These are phyloP conservation scores for Diutina pseudorugosa DNA, from an alignment of 1,139 yeast genomes.

Conservation along the genomic window DNA sequence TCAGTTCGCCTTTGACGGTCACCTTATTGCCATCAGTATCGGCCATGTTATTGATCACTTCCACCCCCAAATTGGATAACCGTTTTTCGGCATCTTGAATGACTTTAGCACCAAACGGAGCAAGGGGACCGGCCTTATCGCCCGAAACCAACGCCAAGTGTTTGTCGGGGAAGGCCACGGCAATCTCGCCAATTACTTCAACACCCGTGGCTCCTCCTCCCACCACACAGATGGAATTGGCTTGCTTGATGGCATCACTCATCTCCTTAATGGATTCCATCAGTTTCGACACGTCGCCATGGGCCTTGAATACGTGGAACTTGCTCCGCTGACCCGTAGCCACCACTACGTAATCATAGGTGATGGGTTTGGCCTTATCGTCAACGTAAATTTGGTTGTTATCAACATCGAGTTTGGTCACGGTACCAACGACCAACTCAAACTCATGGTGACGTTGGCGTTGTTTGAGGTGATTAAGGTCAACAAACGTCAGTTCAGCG, in stretches of 20 bases:
- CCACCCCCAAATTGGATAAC: conserved; percentile 15
- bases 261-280: conserved; percentile 4
- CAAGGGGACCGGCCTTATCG: conserved; percentile 13
- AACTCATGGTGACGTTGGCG: conserved; percentile 11
- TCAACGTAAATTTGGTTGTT: conserved; percentile 10
- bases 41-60: conserved; percentile 13
- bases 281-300: conserved; percentile 9
- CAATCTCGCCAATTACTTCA: conserved; percentile 26
- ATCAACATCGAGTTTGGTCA: conserved; percentile 13
- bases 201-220: conserved; percentile 33
- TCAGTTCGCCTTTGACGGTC: conserved; percentile 7
- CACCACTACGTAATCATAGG: conserved; percentile 20
- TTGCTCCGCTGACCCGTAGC: conserved; percentile 20
- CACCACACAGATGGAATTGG: conserved; percentile 19
- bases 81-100: conserved; percentile 11
- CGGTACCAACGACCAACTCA: conserved; percentile 13
- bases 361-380: conserved; percentile 6
- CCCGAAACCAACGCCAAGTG: conserved; percentile 19
- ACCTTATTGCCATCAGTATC: conserved; percentile 5
- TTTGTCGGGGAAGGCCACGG: conserved; percentile 11
- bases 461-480: conserved; percentile 11
- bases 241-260: conserved; percentile 9
- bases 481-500: conserved; percentile 12
- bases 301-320: conserved; percentile 8
- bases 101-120: conserved; percentile 7